Base-by-base conservation (phyloP, 768 basidiomycete genomes). In the Cyclocybe cylindracea region DNA sequence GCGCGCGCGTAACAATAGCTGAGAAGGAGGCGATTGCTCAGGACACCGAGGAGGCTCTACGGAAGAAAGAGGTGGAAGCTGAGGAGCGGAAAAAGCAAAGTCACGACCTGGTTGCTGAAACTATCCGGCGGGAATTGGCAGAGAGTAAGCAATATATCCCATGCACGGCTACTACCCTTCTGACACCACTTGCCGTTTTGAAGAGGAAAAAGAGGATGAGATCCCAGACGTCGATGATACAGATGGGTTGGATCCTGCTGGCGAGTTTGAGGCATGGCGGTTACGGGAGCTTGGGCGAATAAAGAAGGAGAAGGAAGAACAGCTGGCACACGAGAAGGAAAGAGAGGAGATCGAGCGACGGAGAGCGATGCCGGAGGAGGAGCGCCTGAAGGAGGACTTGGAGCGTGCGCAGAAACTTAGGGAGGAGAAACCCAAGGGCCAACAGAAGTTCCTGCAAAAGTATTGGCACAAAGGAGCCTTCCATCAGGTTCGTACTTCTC, bases 401-500 rank as follows among this genome's bases (percentile, higher is more conserved):
- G 94, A 91, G 66, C 84, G 77, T 38, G 95, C 94, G 2, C 80
- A 92, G 51, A 85, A 90, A 66, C 72, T 82, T 32, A 78, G 97
- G 50, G 87, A 87, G 48, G 91, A 91, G 48, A 96, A 95, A 70
- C 90, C 91, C 1, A 90, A 97, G 65, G 93, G 91, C 3, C 80
- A 91, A 56, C 90, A 94, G 66, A 91, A 85, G 64, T 98, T 98
- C 72, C 69, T 98, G 56, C 94, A 98, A 68, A 98, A 97, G 71
- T 99, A 97, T 67, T 98, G 94, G 86, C 97, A 99, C 76, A 98
- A 96, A 71, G 97, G 97, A 61, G 97, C 96, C 53, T 99, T 98
- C 78, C 94, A 97, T 68, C 92, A 95, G 82, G 94, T 91, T 53
- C 32, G 61, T 63, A 9, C 38, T 53, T 34, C 29, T 51, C 9